Percentiles rank a stretch among this genome's conserved stretches.
Conservation (phyloP, 352 stramenopile species). For the Phytopythium vexans region DNA sequence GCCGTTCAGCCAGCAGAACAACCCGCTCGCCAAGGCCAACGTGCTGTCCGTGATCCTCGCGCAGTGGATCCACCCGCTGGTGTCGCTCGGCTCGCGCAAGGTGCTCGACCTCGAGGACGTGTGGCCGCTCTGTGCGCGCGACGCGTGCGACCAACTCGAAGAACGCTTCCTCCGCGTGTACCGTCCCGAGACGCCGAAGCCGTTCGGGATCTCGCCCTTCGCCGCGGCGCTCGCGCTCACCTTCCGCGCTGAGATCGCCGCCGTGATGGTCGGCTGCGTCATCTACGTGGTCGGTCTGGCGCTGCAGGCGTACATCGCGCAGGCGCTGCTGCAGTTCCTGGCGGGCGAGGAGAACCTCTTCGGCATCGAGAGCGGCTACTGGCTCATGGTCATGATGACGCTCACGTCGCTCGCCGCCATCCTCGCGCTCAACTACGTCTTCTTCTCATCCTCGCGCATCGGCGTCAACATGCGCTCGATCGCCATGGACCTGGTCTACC, state of each 20-base stretch:
- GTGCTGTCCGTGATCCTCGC: slow-evolving; percentile 20
- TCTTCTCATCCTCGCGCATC: slow-evolving; percentile 27
- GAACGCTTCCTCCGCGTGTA: slow-evolving; percentile 17
- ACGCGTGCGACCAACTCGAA: slow-evolving; percentile 21
- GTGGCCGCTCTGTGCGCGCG: slow-evolving; percentile 19
- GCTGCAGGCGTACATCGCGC: slow-evolving; percentile 22
- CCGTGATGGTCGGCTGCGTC: slow-evolving; percentile 11
- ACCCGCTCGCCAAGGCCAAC: slow-evolving; percentile 33
- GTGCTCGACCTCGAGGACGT: slow-evolving; percentile 26
- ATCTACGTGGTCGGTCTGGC: slow-evolving; percentile 25
- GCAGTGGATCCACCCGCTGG: slow-evolving; percentile 34
- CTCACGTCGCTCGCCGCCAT: slow-evolving; percentile 18
- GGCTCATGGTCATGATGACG: slow-evolving; percentile 22
- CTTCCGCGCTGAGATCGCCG: slow-evolving; percentile 11
- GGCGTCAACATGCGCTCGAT: slow-evolving; percentile 38
- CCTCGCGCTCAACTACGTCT: slow-evolving; percentile 29
- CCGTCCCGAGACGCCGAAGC: slow-evolving; percentile 1
- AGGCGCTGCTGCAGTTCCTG: slow-evolving; percentile 26
- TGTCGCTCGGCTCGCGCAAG: slow-evolving; percentile 20
- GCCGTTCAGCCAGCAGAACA: slow-evolving; percentile 16
- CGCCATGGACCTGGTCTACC: slow-evolving; percentile 36
- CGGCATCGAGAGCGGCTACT: slow-evolving; percentile 21
- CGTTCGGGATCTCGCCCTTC: slow-evolving; percentile 14
- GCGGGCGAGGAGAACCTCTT: slow-evolving; percentile 26
- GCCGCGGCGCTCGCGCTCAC: slow-evolving; percentile 12